Evolutionary conservation across 106 monocot species (phyloP), one percentile per base, ranked within the genome.

Genomic region (Dendrobium chrysotoxum): DNA sequence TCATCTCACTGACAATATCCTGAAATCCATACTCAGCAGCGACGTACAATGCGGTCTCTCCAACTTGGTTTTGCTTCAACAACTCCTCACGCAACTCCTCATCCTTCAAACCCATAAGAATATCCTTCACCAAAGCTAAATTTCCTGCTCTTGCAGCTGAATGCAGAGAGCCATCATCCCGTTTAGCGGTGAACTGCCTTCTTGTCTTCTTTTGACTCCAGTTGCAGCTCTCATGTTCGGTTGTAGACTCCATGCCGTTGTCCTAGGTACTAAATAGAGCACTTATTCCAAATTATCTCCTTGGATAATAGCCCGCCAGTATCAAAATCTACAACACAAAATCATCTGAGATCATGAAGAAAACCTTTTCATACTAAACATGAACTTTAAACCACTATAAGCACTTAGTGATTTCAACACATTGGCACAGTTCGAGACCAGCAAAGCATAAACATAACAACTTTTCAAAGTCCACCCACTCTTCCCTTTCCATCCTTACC

Each of bases 1-100:
- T 85, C 91, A 99, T 87, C 72, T 99, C 92, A 16, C 17, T 79
- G 45, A 93, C 92, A 31, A 95, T 86, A 81, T 91, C 95, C 7
- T 88, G 77, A 73, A 84, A 95, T 23, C 98, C 98, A 57, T 91
- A 93, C 80, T 99, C 98, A 6, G 89, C 84, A 7, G 98, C 98
- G 20, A 95, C 95, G 73, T 84, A 99, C 31, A 99, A 77, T 50
- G 94, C 84, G 13, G 91, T 99, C 83, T 99, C 98, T 23, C 98
- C 98, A 5, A 85, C 80, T 16, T 95, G 94, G 77, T 99, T 99
- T 84, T 91, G 95, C 80, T 85, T 90, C 11, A 83, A 79, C 66
- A 99, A 46, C 54, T 89, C 68, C 6, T 84, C 92, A 57, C 5
- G 47, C 81, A 91, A 70, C 30, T 89, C 92, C 5, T 87, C 92